phyloP scores from a whole-genome alignment of 345 rosid genomes.

The Moricandia moricandioides region DNA sequence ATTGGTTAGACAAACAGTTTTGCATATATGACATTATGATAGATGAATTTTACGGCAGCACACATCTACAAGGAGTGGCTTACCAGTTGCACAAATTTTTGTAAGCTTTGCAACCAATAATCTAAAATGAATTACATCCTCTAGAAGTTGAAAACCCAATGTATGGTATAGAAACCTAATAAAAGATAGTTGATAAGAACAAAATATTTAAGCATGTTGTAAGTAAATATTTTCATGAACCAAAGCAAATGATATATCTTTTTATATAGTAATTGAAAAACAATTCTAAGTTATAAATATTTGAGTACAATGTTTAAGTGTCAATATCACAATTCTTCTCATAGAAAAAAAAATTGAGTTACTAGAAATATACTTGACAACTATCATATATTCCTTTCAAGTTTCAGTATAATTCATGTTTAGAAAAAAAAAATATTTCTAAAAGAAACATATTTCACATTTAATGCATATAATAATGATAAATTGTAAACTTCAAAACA shows the following conservation, averaged over 20 bases:
- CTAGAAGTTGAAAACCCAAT: not conserved
- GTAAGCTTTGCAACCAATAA: not conserved
- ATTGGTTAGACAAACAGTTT: not conserved
- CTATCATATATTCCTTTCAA: too few relatives aligned
- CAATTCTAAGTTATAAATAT: too few relatives aligned
- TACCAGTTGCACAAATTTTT: not conserved
- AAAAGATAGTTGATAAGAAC: not conserved
- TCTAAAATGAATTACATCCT: not conserved
- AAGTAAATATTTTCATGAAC: not conserved
- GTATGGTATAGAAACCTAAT: not conserved
- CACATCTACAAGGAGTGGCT: not conserved
- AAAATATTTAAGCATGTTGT: not conserved
- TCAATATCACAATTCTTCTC: too few relatives aligned
- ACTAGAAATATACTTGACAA: too few relatives aligned
- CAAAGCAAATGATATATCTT: not conserved
- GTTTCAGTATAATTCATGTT: too few relatives aligned
- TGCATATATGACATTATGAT: not conserved
- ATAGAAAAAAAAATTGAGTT: too few relatives aligned
- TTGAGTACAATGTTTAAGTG: too few relatives aligned
- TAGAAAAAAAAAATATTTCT: too few relatives aligned
- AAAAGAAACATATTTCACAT: too few relatives aligned
- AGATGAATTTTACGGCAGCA: not conserved
- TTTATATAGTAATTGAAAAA: too few relatives aligned
- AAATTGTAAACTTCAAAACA: too few relatives aligned
- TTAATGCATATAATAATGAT: too few relatives aligned